These are phyloP conservation scores for Fusarium pseudonygamai DNA, from an alignment of 2,329 filamentous ascomycete species.

Conservation along the genomic window DNA sequence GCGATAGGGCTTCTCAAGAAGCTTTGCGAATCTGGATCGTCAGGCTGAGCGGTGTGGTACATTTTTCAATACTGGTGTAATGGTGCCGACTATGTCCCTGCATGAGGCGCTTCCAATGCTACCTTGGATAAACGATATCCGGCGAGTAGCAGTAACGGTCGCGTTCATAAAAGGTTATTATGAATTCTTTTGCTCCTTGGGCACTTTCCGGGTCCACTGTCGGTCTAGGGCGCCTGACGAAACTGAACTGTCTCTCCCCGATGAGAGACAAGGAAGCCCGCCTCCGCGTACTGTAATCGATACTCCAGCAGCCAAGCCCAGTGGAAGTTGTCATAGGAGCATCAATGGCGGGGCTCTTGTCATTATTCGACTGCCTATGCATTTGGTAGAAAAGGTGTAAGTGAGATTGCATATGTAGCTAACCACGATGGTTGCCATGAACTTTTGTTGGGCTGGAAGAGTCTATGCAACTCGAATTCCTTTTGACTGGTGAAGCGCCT, in stretches of 20 bases:
- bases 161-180: not conserved
- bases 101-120: constrained; percentile 25
- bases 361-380: constrained; percentile 9
- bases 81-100: constrained; percentile 28
- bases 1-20: constrained; percentile 20
- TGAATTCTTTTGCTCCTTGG: constrained; percentile 3
- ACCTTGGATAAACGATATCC: constrained; percentile 11
- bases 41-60: constrained; percentile 25
- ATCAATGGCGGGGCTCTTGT: constrained; percentile 22
- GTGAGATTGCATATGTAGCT: not conserved
- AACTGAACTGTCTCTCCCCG: not conserved
- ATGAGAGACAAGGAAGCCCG: constrained; percentile 1
- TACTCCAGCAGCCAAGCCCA: constrained; percentile 34
- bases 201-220: not conserved
- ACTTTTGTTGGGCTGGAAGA: constrained; percentile 21
- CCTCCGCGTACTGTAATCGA: not conserved
- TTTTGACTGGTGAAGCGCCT: not conserved
- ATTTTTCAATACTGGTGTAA: constrained; percentile 8
- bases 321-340: constrained; percentile 10
- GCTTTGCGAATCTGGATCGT: not conserved
- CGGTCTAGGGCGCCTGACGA: constrained; percentile 1
- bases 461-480: constrained; percentile 12
- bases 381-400: not conserved
- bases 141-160: constrained; percentile 1
- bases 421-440: not conserved